A percentile compares a stretch with the other conserved stretches of the same genome.
Evolutionary conservation across 495 filamentous ascomycete genomes (phyloP).

Genomic region (Tuber magnatum): DNA sequence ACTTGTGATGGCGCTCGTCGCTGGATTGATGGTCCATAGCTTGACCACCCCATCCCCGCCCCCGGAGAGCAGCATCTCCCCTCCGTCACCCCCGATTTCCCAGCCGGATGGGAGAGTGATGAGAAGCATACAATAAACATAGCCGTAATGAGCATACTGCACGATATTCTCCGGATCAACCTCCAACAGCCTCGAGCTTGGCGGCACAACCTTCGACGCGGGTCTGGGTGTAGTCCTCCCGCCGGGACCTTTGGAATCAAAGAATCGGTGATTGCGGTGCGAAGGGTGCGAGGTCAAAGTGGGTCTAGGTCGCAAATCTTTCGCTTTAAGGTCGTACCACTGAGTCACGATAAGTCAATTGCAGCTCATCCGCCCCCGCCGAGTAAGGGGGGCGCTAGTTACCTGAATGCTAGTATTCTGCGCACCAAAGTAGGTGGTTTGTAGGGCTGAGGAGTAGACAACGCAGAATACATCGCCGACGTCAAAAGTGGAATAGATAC

Average conservation of each 20-base stretch:
- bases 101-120: constrained; percentile 48
- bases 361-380: neutral
- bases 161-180: constrained; percentile 74
- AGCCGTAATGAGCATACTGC: constrained; percentile 89
- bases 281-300: constrained; percentile 65
- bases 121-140: constrained; percentile 89
- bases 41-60: constrained; percentile 92
- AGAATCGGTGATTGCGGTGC: constrained; percentile 81
- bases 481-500: constrained; percentile 88
- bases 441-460: constrained; percentile 66
- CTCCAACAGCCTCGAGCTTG: constrained; percentile 61
- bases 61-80: constrained; percentile 78
- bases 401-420: constrained; percentile 87
- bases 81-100: constrained; percentile 42
- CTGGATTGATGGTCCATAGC: constrained; percentile 58
- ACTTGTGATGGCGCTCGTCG: constrained; percentile 52
- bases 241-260: constrained; percentile 75
- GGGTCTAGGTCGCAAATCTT: constrained; percentile 50
- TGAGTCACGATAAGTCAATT: neutral
- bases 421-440: constrained; percentile 83
- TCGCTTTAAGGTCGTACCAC: constrained; percentile 50
- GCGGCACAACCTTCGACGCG: constrained; percentile 45
- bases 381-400: constrained; percentile 36
- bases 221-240: constrained; percentile 67
- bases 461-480: constrained; percentile 94